Evolutionary conservation across 768 basidiomycete genomes (phyloP), one percentile per base, ranked within the genome.

Genomic region (Lentinula lateritia): DNA sequence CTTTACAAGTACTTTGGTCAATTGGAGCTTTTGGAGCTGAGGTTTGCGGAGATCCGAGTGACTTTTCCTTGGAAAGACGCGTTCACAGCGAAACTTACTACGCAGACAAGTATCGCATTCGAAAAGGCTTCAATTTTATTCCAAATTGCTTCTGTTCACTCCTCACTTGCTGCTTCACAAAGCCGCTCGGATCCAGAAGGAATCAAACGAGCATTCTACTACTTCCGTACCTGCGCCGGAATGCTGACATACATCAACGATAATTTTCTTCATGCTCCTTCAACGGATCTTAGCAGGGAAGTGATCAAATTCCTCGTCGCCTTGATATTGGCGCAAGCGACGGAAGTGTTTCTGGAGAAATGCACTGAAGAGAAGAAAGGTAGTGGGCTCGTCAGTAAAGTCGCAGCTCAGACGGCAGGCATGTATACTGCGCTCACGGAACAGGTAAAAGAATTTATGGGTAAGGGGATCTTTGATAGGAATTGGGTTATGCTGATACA

Each of bases 1-100:
- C 80, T 99, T 48, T 98, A 96, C 88, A 98, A 97, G 76, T 99
- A 99, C 78, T 99, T 98, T 77, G 96, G 97, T 39, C 97, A 99
- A 73, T 87, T 99, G 48, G 97, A 99, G 70, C 85, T 98, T 5
- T 86, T 99, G 43, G 97, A 99, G 71, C 83, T 99, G 57, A 87
- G 97, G 41, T 99, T 99, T 77, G 86, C 96, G 8, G 96, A 98
- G 72, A 93, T 98, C 65, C 85, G 92, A 66, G 95, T 98, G 74
- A 90, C 91, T 65, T 99, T 98, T 70, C 89, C 93, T 0, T 99
- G 97, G 95, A 83, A 89, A 64, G 97, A 99, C 75, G 96, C 97
- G 18, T 98, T 98, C 77, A 98, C 93, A 61, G 82, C 81, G 76
- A 98, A 98, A 74, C 79, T 89, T 61, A 97, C 90, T 62, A 95